Conservation (phyloP, 1,284 basidiomycete genomes). For the Rhodotorula sp. region DNA sequence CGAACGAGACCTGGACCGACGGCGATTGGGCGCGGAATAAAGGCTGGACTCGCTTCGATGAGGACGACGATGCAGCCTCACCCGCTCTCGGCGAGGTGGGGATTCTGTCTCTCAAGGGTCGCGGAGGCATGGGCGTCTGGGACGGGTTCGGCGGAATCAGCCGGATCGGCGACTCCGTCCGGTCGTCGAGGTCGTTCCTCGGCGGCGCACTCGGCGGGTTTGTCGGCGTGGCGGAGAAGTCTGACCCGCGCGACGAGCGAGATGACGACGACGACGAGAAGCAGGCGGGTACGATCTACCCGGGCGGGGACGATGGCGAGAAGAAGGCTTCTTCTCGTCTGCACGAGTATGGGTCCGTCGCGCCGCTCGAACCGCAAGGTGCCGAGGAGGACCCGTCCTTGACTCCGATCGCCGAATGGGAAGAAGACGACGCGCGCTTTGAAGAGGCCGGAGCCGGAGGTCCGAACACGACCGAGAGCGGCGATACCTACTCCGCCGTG, state of each 20-base stretch:
- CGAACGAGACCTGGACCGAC: slow-evolving; percentile 11
- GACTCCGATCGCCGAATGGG: slow-evolving; percentile 28
- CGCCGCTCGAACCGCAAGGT: too few relatives aligned
- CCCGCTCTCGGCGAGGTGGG: slow-evolving; percentile 14
- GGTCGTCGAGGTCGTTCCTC: slow-evolving; percentile 23
- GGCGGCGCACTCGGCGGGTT: slow-evolving; percentile 34
- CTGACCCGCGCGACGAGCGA: background rate
- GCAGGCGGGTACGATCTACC: background rate
- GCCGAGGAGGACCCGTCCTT: background rate
- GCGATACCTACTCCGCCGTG: slow-evolving; percentile 18
- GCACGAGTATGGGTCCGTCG: background rate
- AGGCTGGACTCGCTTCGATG: slow-evolving; percentile 22
- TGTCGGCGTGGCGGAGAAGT: background rate
- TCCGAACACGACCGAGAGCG: slow-evolving; percentile 11
- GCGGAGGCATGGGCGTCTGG: slow-evolving; percentile 31
- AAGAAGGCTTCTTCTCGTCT: background rate
- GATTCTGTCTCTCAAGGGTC: slow-evolving; percentile 4
- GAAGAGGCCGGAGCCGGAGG: slow-evolving; percentile 4
- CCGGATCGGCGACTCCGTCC: slow-evolving; percentile 2
- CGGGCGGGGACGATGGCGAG: background rate
- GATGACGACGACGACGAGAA: background rate
- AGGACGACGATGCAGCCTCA: background rate
- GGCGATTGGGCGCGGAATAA: background rate
- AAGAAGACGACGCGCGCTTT: slow-evolving; percentile 11
- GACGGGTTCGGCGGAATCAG: slow-evolving; percentile 14